These are phyloP conservation scores for Cyberlindnera misumaiensis DNA, from an alignment of 805 yeast genomes.

Conservation along the genomic window DNA sequence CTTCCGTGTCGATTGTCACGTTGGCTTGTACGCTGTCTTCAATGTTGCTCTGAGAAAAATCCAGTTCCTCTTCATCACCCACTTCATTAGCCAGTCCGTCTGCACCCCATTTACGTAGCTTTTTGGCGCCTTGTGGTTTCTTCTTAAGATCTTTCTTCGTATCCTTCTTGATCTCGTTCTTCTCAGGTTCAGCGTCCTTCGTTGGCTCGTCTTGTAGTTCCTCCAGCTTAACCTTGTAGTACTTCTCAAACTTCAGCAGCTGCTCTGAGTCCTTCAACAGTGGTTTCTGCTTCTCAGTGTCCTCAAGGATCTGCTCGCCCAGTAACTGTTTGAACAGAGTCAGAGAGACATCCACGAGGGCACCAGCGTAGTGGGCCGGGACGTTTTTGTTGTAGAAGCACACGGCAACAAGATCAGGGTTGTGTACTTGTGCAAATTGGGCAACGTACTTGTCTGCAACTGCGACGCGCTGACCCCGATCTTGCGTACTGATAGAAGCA, in stretches of 20 bases:
- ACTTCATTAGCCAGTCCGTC: conserved; percentile 49
- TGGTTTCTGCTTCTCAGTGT: conserved; percentile 24
- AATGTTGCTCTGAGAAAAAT: conserved; percentile 39
- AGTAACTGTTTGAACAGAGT: conserved; percentile 26
- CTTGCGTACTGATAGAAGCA: conserved; percentile 6
- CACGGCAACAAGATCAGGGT: conserved; percentile 36
- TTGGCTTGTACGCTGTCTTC: conserved; percentile 6
- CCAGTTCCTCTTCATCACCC: conserved; percentile 36
- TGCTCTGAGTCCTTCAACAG: conserved; percentile 26
- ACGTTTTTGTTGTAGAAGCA: conserved; percentile 35
- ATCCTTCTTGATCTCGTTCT: conserved; percentile 6
- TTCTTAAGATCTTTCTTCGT: conserved; percentile 6
- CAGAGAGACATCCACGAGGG: conserved; percentile 25
- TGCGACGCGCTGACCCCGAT: neutral
- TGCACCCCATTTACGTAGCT: conserved; percentile 57
- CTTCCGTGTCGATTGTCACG: conserved; percentile 25
- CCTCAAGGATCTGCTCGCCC: conserved; percentile 22
- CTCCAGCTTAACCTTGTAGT: conserved; percentile 30
- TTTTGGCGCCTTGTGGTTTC: conserved; percentile 28
- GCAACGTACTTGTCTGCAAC: conserved; percentile 29
- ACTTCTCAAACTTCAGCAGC: conserved; percentile 31
- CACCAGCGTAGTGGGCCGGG: conserved; percentile 29
- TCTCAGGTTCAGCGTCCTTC: conserved; percentile 3
- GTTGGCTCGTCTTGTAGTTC: conserved; percentile 17
- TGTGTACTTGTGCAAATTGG: conserved; percentile 36